Evolutionary conservation across 2,329 filamentous ascomycete genomes (phyloP), one percentile per base, ranked within the genome.

Genomic region (Colletotrichum somersetense): DNA sequence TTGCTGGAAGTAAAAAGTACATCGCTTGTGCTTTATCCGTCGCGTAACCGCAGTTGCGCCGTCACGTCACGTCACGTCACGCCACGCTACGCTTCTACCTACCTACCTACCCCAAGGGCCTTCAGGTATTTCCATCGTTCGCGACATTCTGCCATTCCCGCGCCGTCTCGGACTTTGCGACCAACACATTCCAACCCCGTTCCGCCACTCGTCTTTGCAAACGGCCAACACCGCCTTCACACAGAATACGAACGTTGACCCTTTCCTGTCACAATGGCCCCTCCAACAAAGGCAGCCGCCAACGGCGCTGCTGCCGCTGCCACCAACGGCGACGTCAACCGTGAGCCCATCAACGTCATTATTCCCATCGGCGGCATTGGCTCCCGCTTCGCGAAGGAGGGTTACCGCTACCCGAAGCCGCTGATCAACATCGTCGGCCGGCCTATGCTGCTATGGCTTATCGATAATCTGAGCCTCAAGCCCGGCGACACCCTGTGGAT

Each of bases 281-380:
- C 70, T 16, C 53, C 57, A 42, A 62, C 61, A 52, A 71, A 66
- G 35, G 10, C 66, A 16, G 53, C 70, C 16, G 53, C 30, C 66
- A 73, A 73, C 67, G 71, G 70, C 62, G 53, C 53, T 23, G 46
- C 66, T n/a, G 33, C 53, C 20, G 18, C 53, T n/a, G 53, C 53
- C 33, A 38, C 66, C 23, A 68, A 56, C n/a, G 58, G 50, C 62
- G 63, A 62, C 50, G n/a, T 61, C 42, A 64, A 73, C 53, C 62
- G 72, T 26, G 67, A 75, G 52, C 75, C 77, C 50, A 75, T 80
- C 66, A 80, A 80, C 56, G 74, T 80, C 58, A 79, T 80, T 71
- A 77, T 80, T 16, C 78, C 78, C 20, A 79, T 79, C 38, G 79
- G 78, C 40, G 78, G 79, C 50, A 77, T 79, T 33, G 79, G 79